Base-by-base conservation (phyloP, 179 eudicot species). In the Beta lomatogona region DNA sequence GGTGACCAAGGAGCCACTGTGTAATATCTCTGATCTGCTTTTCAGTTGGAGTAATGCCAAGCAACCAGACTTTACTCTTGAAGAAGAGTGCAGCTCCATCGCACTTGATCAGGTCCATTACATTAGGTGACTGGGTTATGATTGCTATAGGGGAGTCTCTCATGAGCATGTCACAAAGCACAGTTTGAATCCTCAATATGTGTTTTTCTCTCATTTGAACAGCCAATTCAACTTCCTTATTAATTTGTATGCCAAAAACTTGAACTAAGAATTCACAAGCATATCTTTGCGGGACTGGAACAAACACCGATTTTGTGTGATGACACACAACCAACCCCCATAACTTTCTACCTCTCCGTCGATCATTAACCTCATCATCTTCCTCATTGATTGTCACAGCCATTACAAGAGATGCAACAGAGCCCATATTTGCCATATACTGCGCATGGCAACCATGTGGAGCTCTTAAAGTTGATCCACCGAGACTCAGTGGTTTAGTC, bases 281-380 rank as follows among this genome's bases (percentile, higher is more conserved):
- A 71, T 89, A 91, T 79, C 98, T 85, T 66, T 87, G 86, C 19
- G 97, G 98, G 75, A 90, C 93, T 3, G 97, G 83, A 75, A 93
- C 82, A 79, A 93, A 91, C 81, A 91, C 85, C 10, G 97, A 82
- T 82, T 88, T 86, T 13, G 91, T 87, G 75, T 94, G 92, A 86
- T 94, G 98, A 82, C 97, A 93, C 70, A 94, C 98, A 68, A 94
- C 95, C 88, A 94, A 90, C 63, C 98, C 98, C 97, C 97, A 94
- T 61, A 94, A 80, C 71, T 89, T 91, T 81, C 90, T 89, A 70
- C 89, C 87, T 86, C 79, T 89, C 60, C 71, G 86, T 61, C 78
- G 88, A 82, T 87, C 89, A 83, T 88, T 85, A 19, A 74, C 83
- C 77, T 88, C 93, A 54, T 91, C 91, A 25, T 84, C 90, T 50